Base-by-base conservation (phyloP, 1,284 basidiomycete genomes). In the Ustilago sp. region DNA sequence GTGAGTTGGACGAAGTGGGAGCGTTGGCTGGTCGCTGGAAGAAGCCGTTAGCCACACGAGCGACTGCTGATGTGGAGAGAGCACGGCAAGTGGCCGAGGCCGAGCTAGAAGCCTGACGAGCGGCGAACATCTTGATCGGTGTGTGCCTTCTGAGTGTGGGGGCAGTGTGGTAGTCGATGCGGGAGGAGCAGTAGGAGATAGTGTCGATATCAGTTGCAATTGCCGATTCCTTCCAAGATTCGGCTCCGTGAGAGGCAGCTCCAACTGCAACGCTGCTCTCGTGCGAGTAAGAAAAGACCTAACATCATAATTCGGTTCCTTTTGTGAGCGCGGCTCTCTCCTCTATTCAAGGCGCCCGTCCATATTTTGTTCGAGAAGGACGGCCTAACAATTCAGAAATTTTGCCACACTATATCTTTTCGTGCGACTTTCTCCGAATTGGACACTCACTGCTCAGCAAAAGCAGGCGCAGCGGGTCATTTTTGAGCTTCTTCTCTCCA, bases 1-100 rank as follows among this genome's bases (percentile, higher is more conserved):
- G 63, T n/a, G 73, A 63, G 73, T 79, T 79, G 66, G 77, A 72
- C 17, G 73, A 79, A 31, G 73, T 70, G 12, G 77, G 77, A n/a
- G 77, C 73, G 59, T 72, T 72, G 52, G 57, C 55, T 9, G 77
- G 77, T 8, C 77, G 77, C 9, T 70, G 61, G 50, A 79, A 79
- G 70, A 76, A 76, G 65, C 77, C 77, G 52, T 52, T 54, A 39
- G 63, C 31, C 6, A 66, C 32, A 12, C 59, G 55, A 4, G 53
- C 51, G 12, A 51, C 39, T 50, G 39, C 47, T 38, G 38, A 41
- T 15, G 69, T 77, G 55, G 65, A 63, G 35, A 72, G 41, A n/a
- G 64, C 57, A 17, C 64, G 59, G 13, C 69, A 61, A 23, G 61
- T 60, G 34, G 48, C n/a, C 11, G 35, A 36, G 11, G 51, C 28